Evolutionary conservation across 2,329 filamentous ascomycete species (phyloP).

Genomic region (Exophiala bonariae): DNA sequence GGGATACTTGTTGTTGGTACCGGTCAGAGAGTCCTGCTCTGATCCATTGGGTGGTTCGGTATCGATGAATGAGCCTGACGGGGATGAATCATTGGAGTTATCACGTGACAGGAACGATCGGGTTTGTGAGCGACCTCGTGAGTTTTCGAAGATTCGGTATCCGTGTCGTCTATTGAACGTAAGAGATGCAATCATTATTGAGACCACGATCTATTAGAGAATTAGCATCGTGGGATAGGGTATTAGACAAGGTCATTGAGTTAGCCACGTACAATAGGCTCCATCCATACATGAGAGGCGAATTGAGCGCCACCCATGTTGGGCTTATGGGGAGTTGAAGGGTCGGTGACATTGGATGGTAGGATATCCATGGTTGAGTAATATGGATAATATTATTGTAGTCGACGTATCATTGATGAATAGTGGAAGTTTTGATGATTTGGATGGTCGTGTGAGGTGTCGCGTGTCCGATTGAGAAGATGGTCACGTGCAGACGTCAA

Average conservation of each 20-base stretch:
- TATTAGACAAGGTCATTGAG: neutral
- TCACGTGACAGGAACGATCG: conserved; percentile 20
- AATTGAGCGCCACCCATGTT: conserved; percentile 39
- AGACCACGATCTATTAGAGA: conserved; percentile 47
- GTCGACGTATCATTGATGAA: neutral
- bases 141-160: conserved; percentile 41
- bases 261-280: conserved; percentile 34
- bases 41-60: conserved; percentile 38
- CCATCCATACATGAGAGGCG: conserved; percentile 36
- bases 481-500: conserved; percentile 16
- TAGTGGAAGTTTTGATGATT: neutral
- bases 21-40: conserved; percentile 35
- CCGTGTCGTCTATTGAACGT: conserved; percentile 48
- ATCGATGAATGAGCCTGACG: conserved; percentile 23
- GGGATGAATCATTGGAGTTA: conserved; percentile 17
- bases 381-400: neutral
- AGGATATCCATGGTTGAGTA: conserved; percentile 13
- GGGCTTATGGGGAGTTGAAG: conserved; percentile 20
- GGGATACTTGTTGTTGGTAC: conserved; percentile 37
- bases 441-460: neutral
- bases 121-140: conserved; percentile 24
- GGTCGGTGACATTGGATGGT: conserved; percentile 17
- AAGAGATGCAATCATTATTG: conserved; percentile 51
- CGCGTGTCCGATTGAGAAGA: neutral
- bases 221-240: neutral